Evolutionary conservation across 768 basidiomycete species (phyloP).

Genomic region (Trametes cubensis): DNA sequence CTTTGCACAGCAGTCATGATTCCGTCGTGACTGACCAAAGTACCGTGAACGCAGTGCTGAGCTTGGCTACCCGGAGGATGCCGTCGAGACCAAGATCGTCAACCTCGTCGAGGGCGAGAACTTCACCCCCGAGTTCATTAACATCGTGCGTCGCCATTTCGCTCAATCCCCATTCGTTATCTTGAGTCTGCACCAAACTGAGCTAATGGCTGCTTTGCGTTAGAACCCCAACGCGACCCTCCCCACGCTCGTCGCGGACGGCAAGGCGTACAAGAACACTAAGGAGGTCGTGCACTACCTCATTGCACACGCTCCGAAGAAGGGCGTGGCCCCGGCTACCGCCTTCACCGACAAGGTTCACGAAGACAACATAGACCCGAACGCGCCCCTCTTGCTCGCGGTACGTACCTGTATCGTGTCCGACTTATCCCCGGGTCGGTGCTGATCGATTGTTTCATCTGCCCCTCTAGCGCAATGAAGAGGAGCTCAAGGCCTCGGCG

Average conservation of each 20-base stretch:
- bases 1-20: neutral
- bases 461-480: slow-evolving; percentile 44
- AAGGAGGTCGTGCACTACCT: slow-evolving; percentile 46
- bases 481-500: slow-evolving; percentile 46
- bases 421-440: neutral
- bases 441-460: neutral
- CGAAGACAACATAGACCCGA: slow-evolving; percentile 51
- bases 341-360: slow-evolving; percentile 45
- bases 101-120: slow-evolving; percentile 53
- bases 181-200: neutral
- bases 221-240: slow-evolving; percentile 50
- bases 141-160: slow-evolving; percentile 35
- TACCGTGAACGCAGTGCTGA: slow-evolving; percentile 38
- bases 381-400: slow-evolving; percentile 48
- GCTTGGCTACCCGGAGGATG: slow-evolving; percentile 43
- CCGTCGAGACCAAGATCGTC: slow-evolving; percentile 40
- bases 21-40: neutral
- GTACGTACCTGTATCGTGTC: slow-evolving; percentile 32
- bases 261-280: slow-evolving; percentile 43
- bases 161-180: neutral
- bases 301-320: slow-evolving; percentile 41
- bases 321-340: slow-evolving; percentile 37
- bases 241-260: slow-evolving; percentile 44
- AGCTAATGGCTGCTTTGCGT: neutral
- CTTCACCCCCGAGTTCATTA: slow-evolving; percentile 48